Evolutionary conservation across 2,329 filamentous ascomycete species (phyloP), one percentile per base, ranked within the genome.

Genomic region (Colletotrichum sp.): DNA sequence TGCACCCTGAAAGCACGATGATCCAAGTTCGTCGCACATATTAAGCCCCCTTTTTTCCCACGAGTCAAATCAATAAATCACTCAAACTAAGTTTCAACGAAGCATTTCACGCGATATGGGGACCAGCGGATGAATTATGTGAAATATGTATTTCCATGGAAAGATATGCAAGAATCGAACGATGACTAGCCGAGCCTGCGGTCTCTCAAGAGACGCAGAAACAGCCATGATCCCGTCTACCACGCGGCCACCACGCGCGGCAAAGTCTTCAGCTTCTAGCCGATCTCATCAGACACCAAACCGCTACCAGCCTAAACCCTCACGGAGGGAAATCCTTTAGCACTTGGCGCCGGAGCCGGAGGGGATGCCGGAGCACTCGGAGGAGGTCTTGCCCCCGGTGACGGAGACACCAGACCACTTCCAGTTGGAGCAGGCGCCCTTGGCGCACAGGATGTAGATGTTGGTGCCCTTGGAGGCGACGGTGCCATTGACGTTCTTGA

Each of bases 371-470:
- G 79, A 66, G 76, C 81, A 82, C 31, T 71, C 70, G 38, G 59
- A 68, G 15, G 76, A 78, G 31, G 73, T 85, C 78, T 86, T 84
- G 59, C 90, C 90, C 57, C 90, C 90, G 29, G 87, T 88, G 47
- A 91, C 82, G 64, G 76, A 79, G 74, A 89, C 86, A 55, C 81
- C 84, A 11, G 80, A 83, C 87, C 88, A 91, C 16, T 84, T 87
- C 87, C 89, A 92, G 81, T 85, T 82, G 11, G 83, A 84, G 81
- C 88, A 90, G 66, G 84, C 83, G 36, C 86, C 88, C 54, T 80
- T 82, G 21, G 86, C 89, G 77, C 90, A 91, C 8, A 90, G 84
- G 70, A 91, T 88, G 77, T 88, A 88, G 72, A 90, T 80, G 68
- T 87, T 81, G 31, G 81, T 84, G 21, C 79, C 86, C 21, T 76